A percentile compares a stretch with the other conserved stretches of the same genome.
These are phyloP conservation scores for Penicillium sp. DNA, from an alignment of 2,329 filamentous ascomycete species.

Conservation along the genomic window DNA sequence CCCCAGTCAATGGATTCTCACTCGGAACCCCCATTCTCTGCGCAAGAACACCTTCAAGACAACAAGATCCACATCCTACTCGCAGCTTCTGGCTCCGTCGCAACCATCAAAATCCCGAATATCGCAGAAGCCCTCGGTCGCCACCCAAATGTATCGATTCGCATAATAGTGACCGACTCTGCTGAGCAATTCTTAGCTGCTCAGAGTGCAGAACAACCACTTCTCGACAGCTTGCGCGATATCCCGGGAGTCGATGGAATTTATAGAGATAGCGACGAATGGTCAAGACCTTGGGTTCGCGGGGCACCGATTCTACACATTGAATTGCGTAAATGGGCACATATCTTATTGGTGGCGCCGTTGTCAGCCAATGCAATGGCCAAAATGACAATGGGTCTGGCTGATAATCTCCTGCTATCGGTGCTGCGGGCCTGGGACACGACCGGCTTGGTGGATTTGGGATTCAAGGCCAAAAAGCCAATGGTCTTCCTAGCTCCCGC, in stretches of 20 bases:
- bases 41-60: conserved; percentile 25
- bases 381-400: conserved; percentile 78
- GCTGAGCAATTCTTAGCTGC: conserved; percentile 76
- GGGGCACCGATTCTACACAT: conserved; percentile 88
- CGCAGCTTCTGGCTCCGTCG: conserved; percentile 60
- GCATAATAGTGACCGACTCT: conserved; percentile 77
- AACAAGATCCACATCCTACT: conserved; percentile 52
- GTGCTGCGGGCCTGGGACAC: conserved; percentile 90
- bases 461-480: conserved; percentile 52
- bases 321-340: conserved; percentile 79
- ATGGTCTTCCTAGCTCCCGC: conserved; percentile 76
- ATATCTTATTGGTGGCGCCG: conserved; percentile 79
- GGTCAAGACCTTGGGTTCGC: conserved; percentile 75
- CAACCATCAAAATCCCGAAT: conserved; percentile 79
- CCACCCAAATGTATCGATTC: conserved; percentile 68
- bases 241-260: conserved; percentile 78
- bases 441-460: conserved; percentile 60
- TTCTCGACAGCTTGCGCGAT: conserved; percentile 60
- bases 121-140: conserved; percentile 60
- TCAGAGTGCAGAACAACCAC: conserved; percentile 77
- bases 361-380: conserved; percentile 84
- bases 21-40: conserved; percentile 14
- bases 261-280: conserved; percentile 85
- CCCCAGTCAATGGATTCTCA: conserved; percentile 5
- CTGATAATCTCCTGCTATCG: conserved; percentile 73